Conservation (phyloP, 2,329 filamentous ascomycete species). For the Proliferodiscus dingleyae region DNA sequence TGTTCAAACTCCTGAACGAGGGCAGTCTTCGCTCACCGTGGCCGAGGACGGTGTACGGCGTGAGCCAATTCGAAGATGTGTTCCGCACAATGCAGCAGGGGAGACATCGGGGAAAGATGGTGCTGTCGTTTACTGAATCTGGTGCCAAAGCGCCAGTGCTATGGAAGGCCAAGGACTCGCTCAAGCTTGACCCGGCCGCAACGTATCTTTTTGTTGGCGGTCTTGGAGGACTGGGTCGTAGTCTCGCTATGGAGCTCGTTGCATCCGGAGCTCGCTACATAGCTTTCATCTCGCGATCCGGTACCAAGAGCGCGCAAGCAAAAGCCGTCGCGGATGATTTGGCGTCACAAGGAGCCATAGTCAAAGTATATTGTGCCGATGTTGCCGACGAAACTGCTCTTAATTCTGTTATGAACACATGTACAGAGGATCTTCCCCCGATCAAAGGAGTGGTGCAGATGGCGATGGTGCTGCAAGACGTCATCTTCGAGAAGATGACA, state of each 20-base stretch:
- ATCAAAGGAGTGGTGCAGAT: slow-evolving; percentile 41
- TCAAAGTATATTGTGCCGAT: slow-evolving; percentile 43
- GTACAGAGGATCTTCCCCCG: slow-evolving; percentile 12
- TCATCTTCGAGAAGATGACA: slow-evolving; percentile 28
- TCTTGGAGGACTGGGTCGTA: slow-evolving; percentile 19
- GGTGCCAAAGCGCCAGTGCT: background rate
- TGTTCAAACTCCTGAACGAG: background rate
- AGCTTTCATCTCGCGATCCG: slow-evolving; percentile 19
- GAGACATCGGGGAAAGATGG: slow-evolving; percentile 3
- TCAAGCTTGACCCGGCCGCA: slow-evolving; percentile 15
- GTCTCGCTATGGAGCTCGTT: slow-evolving; percentile 9
- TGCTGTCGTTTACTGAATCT: slow-evolving; percentile 21
- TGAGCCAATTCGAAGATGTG: slow-evolving; percentile 28
- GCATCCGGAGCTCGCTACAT: slow-evolving; percentile 19
- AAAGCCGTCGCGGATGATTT: slow-evolving; percentile 4
- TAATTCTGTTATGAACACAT: background rate
- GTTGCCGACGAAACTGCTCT: slow-evolving; percentile 36
- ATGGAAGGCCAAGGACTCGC: background rate
- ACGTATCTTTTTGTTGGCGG: slow-evolving; percentile 25
- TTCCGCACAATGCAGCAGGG: slow-evolving; percentile 4
- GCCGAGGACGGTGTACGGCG: slow-evolving; percentile 29
- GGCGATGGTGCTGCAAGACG: slow-evolving; percentile 37
- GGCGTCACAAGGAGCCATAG: slow-evolving; percentile 33
- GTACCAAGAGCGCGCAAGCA: background rate
- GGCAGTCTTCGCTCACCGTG: slow-evolving; percentile 11